These are phyloP conservation scores for Trichothecium sympodiale DNA, from an alignment of 2,329 filamentous ascomycete genomes.

Conservation along the genomic window DNA sequence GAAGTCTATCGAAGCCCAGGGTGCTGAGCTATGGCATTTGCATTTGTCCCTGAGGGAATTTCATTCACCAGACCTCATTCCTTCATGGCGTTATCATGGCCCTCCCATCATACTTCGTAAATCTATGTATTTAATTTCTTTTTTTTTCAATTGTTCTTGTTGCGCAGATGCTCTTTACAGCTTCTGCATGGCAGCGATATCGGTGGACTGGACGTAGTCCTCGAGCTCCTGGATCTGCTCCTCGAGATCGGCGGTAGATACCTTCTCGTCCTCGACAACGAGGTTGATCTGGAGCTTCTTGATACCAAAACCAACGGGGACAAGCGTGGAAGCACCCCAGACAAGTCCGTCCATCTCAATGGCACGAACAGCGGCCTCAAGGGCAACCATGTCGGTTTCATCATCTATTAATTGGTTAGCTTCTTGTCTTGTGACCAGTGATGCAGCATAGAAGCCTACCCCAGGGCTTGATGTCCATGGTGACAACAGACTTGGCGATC, in stretches of 20 bases:
- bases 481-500: constrained; percentile 91
- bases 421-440: background rate
- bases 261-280: constrained; percentile 93
- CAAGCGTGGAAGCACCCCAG: constrained; percentile 87
- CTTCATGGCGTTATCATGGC: constrained; percentile 4
- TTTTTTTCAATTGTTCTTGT: constrained; percentile 8
- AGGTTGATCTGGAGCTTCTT: constrained; percentile 99
- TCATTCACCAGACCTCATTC: no score
- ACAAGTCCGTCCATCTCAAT: constrained; percentile 91
- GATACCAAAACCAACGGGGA: constrained; percentile 92
- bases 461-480: constrained; percentile 96
- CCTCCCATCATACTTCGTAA: constrained; percentile 5
- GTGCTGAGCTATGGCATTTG: no score
- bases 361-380: constrained; percentile 69
- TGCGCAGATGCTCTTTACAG: constrained; percentile 45
- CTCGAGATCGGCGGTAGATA: constrained; percentile 79
- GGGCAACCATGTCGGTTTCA: constrained; percentile 79
- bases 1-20: no score
- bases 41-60: no score
- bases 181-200: constrained; percentile 87
- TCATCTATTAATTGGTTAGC: constrained; percentile 49
- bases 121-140: constrained; percentile 6
- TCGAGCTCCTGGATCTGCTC: constrained; percentile 73
- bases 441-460: constrained; percentile 48
- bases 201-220: constrained; percentile 92